These are phyloP conservation scores for Blastobotrys muscicola DNA, from an alignment of 805 yeast genomes.

Conservation along the genomic window DNA sequence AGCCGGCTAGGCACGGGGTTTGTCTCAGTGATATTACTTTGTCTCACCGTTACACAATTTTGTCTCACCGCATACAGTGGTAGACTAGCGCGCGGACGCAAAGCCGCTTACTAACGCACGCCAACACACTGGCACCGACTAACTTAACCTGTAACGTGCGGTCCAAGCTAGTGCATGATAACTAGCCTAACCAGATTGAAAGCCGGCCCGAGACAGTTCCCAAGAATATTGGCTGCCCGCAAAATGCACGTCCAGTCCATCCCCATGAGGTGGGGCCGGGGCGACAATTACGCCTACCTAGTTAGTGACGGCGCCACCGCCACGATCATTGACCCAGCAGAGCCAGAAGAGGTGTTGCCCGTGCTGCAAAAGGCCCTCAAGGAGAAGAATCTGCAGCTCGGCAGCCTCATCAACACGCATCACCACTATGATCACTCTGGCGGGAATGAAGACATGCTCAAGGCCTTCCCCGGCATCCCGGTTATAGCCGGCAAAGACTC, in stretches of 20 bases:
- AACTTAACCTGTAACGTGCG: too few species aligned
- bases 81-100: too few species aligned
- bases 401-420: slow-evolving; percentile 86
- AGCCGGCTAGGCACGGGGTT: too few species aligned
- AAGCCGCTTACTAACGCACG: too few species aligned
- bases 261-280: slow-evolving; percentile 92
- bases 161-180: too few species aligned
- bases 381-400: slow-evolving; percentile 37
- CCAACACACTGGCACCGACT: too few species aligned
- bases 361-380: slow-evolving; percentile 31
- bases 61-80: too few species aligned
- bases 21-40: too few species aligned
- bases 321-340: slow-evolving; percentile 90
- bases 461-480: slow-evolving; percentile 38
- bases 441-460: slow-evolving; percentile 48
- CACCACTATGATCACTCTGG: slow-evolving; percentile 95
- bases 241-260: slow-evolving; percentile 74
- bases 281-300: slow-evolving; percentile 84
- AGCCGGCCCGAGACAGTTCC: too few species aligned
- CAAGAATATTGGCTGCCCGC: slow-evolving; percentile 21
- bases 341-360: slow-evolving; percentile 59
- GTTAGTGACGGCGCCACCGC: slow-evolving; percentile 62
- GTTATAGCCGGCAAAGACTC: slow-evolving; percentile 80
- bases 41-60: too few species aligned
- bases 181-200: too few species aligned